Evolutionary conservation across 2,329 filamentous ascomycete species (phyloP).

Genomic region (Domatiomyces globalis): DNA sequence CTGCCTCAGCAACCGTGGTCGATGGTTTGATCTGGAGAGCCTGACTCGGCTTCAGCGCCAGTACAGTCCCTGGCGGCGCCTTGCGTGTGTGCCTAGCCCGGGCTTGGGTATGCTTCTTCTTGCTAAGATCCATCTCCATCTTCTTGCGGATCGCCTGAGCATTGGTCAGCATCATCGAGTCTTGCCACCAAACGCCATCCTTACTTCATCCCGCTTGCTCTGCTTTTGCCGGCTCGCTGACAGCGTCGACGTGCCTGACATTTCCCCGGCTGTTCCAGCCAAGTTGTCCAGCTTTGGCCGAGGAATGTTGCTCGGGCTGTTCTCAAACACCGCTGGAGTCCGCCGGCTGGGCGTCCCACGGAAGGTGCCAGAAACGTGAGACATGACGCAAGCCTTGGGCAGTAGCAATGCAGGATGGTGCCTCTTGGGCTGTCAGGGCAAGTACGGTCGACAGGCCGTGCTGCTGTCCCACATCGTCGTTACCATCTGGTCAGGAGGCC

Average conservation of each 20-base stretch:
- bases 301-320: slow-evolving; percentile 46
- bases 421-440: neutral
- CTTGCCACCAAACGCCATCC: slow-evolving; percentile 22
- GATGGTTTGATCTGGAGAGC: slow-evolving; percentile 94
- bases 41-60: slow-evolving; percentile 86
- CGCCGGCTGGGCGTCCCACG: slow-evolving; percentile 42
- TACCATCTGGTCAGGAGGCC: neutral
- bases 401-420: neutral
- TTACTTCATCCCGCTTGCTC: slow-evolving; percentile 94
- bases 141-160: slow-evolving; percentile 82
- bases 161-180: slow-evolving; percentile 8
- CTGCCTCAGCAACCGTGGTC: slow-evolving; percentile 88
- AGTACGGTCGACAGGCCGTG: no score
- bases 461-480: neutral
- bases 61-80: slow-evolving; percentile 87
- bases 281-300: slow-evolving; percentile 44
- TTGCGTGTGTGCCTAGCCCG: slow-evolving; percentile 78
- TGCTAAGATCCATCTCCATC: slow-evolving; percentile 93
- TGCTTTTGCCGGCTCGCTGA: slow-evolving; percentile 94
- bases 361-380: slow-evolving; percentile 35
- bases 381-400: slow-evolving; percentile 9
- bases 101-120: slow-evolving; percentile 74
- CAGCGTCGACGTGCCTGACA: slow-evolving; percentile 49
- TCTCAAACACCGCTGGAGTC: slow-evolving; percentile 40
- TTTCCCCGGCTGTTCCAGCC: slow-evolving; percentile 32